A percentile compares a stretch with the other conserved stretches of the same genome.
phyloP scores from a whole-genome alignment of 2,329 filamentous ascomycete species.

The Daldinia sp. region DNA sequence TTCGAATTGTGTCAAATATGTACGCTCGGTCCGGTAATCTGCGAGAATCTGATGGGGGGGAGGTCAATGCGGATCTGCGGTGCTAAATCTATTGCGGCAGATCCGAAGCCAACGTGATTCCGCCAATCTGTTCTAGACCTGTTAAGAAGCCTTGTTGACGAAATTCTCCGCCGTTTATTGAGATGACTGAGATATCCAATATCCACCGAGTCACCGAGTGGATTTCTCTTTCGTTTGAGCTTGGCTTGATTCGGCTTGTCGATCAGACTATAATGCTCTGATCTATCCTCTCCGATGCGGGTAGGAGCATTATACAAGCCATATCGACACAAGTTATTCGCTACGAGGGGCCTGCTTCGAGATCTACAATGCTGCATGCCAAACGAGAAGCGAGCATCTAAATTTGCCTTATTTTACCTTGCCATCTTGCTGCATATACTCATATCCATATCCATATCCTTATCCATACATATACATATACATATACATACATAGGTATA shows the following conservation, averaged over 20 bases:
- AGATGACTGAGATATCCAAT: slow-evolving; percentile 17
- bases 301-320: neutral
- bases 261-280: slow-evolving; percentile 41
- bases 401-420: slow-evolving; percentile 5
- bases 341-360: neutral
- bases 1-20: slow-evolving; percentile 12
- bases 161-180: slow-evolving; percentile 38
- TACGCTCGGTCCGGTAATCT: slow-evolving; percentile 37
- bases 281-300: slow-evolving; percentile 26
- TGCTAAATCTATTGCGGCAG: slow-evolving; percentile 39
- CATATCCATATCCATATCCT: slow-evolving; percentile 2
- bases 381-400: slow-evolving; percentile 18
- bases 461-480: neutral
- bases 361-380: slow-evolving; percentile 28
- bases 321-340: slow-evolving; percentile 1
- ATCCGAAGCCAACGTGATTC: slow-evolving; percentile 42
- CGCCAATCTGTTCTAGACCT: slow-evolving; percentile 44
- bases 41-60: slow-evolving; percentile 25
- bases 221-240: slow-evolving; percentile 3
- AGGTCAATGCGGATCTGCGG: slow-evolving; percentile 40
- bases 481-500: neutral
- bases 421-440: slow-evolving; percentile 1
- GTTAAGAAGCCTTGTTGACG: slow-evolving; percentile 16
- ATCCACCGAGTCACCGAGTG: slow-evolving; percentile 19
- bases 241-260: slow-evolving; percentile 32